phyloP scores from a whole-genome alignment of 805 yeast species.

The Wickerhamiella allomyrinae region DNA sequence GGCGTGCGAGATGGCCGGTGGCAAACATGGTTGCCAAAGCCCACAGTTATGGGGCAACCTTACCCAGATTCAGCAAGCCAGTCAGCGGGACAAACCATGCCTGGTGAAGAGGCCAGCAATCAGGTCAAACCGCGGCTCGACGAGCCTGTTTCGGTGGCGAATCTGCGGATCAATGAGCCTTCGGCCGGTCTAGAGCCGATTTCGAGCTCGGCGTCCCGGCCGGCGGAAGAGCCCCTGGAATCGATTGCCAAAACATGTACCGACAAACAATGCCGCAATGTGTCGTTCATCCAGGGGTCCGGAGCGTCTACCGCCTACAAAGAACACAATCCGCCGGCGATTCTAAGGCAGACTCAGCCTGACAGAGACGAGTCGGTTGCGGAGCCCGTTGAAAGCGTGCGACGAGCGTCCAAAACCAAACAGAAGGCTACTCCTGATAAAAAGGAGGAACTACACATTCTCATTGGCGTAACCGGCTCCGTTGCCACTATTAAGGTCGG shows the following conservation, averaged over 20 bases:
- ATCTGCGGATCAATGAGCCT: too few relatives aligned
- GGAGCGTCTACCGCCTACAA: slow-evolving; percentile 17
- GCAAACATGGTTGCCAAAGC: too few relatives aligned
- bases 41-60: too few relatives aligned
- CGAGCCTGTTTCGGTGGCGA: neutral
- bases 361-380: slow-evolving; percentile 8
- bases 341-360: slow-evolving; percentile 16
- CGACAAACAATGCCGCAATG: slow-evolving; percentile 10
- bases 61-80: neutral
- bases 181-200: too few relatives aligned
- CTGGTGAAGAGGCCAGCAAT: neutral
- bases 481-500: slow-evolving; percentile 95
- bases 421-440: slow-evolving; percentile 5
- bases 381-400: neutral
- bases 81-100: neutral
- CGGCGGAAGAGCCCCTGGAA: too few relatives aligned
- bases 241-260: too few relatives aligned
- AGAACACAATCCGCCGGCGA: slow-evolving; percentile 20
- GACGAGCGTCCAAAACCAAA: neutral
- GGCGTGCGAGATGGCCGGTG: too few relatives aligned
- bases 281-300: slow-evolving; percentile 14
- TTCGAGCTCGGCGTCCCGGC: too few relatives aligned
- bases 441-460: slow-evolving; percentile 66
- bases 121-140: neutral
- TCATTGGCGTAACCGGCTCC: slow-evolving; percentile 89